phyloP scores from a whole-genome alignment of 2,329 filamentous ascomycete species.

The Cladosporium sp. region DNA sequence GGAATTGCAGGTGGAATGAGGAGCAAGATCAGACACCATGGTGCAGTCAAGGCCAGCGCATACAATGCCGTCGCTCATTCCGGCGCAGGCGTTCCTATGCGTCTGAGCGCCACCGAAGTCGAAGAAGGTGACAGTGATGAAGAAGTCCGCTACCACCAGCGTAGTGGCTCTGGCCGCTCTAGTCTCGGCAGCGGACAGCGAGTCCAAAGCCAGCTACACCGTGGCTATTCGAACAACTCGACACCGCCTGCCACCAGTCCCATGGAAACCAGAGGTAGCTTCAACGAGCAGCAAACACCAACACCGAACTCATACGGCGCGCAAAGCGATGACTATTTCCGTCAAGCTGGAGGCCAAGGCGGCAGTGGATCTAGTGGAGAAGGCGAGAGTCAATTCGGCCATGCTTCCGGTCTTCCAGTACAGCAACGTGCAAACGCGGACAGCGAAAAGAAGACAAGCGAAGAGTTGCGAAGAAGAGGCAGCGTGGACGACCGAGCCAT shows the following conservation, averaged over 20 bases:
- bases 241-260: constrained; percentile 26
- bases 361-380: constrained; percentile 41
- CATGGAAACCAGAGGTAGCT: constrained; percentile 36
- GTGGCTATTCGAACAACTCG: constrained; percentile 20
- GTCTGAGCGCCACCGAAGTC: constrained; percentile 91
- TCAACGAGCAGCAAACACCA: constrained; percentile 43
- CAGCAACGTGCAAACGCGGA: constrained; percentile 30
- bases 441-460: constrained; percentile 59
- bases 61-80: constrained; percentile 65
- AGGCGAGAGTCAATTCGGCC: constrained; percentile 52
- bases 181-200: constrained; percentile 43
- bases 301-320: constrained; percentile 33
- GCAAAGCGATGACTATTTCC: constrained; percentile 39
- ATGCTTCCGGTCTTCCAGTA: constrained; percentile 45
- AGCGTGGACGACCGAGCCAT: constrained; percentile 79
- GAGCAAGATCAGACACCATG: constrained; percentile 84
- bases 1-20: constrained; percentile 52
- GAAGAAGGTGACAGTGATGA: constrained; percentile 82
- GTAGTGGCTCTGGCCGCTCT: constrained; percentile 69
- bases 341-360: constrained; percentile 36
- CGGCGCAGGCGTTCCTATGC: constrained; percentile 80
- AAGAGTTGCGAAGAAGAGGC: constrained; percentile 69
- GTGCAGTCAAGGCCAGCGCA: constrained; percentile 70
- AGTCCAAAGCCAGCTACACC: constrained; percentile 41
- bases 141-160: constrained; percentile 58